phyloP scores from a whole-genome alignment of 805 yeast genomes.

The Candida ipomoeae region DNA sequence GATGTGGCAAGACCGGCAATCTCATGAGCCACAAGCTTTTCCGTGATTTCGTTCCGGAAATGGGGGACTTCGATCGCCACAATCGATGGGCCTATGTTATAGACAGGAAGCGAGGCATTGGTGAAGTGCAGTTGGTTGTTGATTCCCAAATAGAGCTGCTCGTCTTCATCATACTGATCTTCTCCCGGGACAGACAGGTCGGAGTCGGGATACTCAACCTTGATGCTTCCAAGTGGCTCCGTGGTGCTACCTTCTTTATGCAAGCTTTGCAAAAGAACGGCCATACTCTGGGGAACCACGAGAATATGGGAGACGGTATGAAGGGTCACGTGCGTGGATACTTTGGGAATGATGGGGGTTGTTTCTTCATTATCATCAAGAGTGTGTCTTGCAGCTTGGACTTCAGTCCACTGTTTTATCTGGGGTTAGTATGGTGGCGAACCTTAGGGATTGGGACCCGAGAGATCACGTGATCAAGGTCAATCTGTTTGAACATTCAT shows the following conservation, averaged over 20 bases:
- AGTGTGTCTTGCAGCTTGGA: constrained; percentile 48
- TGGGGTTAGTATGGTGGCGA: constrained; percentile 10
- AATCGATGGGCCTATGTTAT: constrained; percentile 4
- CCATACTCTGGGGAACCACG: constrained; percentile 18
- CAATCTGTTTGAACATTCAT: too few species aligned
- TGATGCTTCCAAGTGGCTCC: constrained; percentile 15
- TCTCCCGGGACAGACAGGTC: constrained; percentile 20
- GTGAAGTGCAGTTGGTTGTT: constrained; percentile 3
- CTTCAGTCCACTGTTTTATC: constrained; percentile 48
- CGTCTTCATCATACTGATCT: constrained; percentile 45
- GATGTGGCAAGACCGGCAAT: constrained; percentile 16
- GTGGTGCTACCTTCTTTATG: constrained; percentile 5
- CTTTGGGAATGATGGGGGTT: constrained; percentile 16
- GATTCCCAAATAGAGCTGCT: constrained; percentile 43
- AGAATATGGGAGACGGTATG: constrained; percentile 7
- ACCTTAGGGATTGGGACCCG: background rate
- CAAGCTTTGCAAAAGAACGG: constrained; percentile 16
- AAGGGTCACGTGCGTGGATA: background rate
- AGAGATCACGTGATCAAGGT: background rate
- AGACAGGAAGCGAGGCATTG: constrained; percentile 10
- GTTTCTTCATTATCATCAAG: constrained; percentile 35
- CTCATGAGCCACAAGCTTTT: constrained; percentile 25
- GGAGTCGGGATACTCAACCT: constrained; percentile 13
- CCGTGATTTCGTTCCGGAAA: constrained; percentile 33
- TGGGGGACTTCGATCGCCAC: constrained; percentile 30